Percentiles rank a stretch among this genome's conserved stretches.
Conservation (phyloP, 768 basidiomycete species). For the Amylocystis lapponica region DNA sequence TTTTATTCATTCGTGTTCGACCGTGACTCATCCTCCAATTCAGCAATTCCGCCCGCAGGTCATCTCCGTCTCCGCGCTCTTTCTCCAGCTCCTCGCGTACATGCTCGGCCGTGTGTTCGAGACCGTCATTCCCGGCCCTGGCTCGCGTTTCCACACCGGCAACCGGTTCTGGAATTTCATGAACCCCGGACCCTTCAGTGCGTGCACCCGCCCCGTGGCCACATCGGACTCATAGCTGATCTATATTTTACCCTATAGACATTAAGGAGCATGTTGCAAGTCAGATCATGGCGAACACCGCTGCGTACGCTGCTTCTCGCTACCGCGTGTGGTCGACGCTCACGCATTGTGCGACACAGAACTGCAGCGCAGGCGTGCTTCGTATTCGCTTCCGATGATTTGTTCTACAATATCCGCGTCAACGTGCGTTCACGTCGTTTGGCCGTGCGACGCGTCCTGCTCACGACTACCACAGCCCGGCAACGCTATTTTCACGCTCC, state of each 20-base stretch:
- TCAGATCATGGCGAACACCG: conserved; percentile 2
- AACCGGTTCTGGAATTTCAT: conserved; percentile 2
- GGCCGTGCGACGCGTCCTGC: too few species aligned
- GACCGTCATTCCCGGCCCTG: background rate
- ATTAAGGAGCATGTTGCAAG: conserved; percentile 3
- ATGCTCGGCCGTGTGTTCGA: conserved; percentile 29
- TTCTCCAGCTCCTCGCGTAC: conserved; percentile 42
- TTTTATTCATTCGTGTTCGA: background rate
- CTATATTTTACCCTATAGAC: background rate
- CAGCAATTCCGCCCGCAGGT: conserved; percentile 34
- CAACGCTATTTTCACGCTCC: conserved; percentile 22
- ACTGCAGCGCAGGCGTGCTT: conserved; percentile 2
- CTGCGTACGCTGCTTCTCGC: background rate
- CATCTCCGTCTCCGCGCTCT: conserved; percentile 37
- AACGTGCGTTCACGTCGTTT: background rate
- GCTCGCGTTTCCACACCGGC: background rate
- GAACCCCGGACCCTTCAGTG: conserved; percentile 3
- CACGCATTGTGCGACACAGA: too few species aligned
- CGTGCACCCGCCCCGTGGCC: background rate
- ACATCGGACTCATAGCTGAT: background rate
- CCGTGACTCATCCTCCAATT: background rate
- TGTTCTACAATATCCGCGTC: conserved; percentile 1
- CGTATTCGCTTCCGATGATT: conserved; percentile 2
- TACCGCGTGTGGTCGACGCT: background rate
- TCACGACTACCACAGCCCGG: too few species aligned